Conservation (phyloP, 495 filamentous ascomycete species). For the Tuber calosporum region DNA sequence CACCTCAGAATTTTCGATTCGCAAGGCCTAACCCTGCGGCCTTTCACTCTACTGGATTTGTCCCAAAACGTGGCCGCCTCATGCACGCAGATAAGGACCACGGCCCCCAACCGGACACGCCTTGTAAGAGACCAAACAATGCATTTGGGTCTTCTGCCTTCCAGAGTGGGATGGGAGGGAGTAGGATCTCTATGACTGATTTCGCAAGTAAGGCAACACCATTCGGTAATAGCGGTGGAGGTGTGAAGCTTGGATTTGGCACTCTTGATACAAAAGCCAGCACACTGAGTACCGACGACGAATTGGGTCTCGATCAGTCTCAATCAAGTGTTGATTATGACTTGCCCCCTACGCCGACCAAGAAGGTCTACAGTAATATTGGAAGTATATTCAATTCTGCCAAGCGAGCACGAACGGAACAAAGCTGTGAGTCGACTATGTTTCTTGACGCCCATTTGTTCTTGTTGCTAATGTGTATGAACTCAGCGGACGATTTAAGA, state of each 20-base stretch:
- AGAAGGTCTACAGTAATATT: constrained; percentile 50
- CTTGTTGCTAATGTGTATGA: background rate
- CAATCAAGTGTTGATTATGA: constrained; percentile 54
- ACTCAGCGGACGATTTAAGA: background rate
- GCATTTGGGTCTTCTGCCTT: constrained; percentile 57
- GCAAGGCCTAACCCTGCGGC: constrained; percentile 77
- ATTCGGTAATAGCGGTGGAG: constrained; percentile 42
- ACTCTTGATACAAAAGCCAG: constrained; percentile 33
- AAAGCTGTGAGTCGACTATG: constrained; percentile 24
- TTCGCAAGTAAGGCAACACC: constrained; percentile 45
- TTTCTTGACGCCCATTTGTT: background rate
- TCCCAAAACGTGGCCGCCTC: constrained; percentile 66
- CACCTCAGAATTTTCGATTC: constrained; percentile 74
- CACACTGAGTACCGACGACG: constrained; percentile 35
- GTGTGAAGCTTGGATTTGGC: constrained; percentile 25
- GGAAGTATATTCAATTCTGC: constrained; percentile 22
- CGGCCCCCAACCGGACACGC: constrained; percentile 70
- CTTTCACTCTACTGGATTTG: constrained; percentile 88
- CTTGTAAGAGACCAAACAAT: constrained; percentile 67
- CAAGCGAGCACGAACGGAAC: constrained; percentile 35
- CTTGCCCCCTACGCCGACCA: constrained; percentile 87
- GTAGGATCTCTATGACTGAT: constrained; percentile 60
- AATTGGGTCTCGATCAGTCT: constrained; percentile 20
- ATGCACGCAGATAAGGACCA: constrained; percentile 55
- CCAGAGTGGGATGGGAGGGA: constrained; percentile 49